Conservation (phyloP, 257 asterid species). For the Marsdenia floribunda region DNA sequence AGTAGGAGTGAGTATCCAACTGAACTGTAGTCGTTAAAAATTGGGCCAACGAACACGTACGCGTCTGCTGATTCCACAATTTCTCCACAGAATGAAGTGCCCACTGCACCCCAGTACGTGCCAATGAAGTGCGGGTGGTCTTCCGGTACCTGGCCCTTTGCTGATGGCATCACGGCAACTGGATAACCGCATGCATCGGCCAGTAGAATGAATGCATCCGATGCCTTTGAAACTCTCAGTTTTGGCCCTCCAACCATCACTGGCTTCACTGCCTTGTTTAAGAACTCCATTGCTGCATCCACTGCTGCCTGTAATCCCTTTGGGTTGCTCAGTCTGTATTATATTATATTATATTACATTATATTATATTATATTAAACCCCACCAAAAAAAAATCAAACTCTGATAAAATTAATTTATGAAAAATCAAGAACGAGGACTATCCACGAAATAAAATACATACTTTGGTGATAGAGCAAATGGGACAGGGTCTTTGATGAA, state of each 20-base stretch:
- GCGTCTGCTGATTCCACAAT: constrained; percentile 82
- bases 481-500: constrained; percentile 74
- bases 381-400: background rate
- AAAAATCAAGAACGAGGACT: background rate
- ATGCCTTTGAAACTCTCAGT: constrained; percentile 53
- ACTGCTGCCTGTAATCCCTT: constrained; percentile 68
- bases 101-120: constrained; percentile 78
- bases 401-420: background rate
- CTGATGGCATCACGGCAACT: constrained; percentile 68
- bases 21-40: constrained; percentile 77
- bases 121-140: constrained; percentile 71
- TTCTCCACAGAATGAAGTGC: constrained; percentile 76
- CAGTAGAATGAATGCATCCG: constrained; percentile 45
- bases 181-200: constrained; percentile 69
- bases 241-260: constrained; percentile 83
- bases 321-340: constrained; percentile 58
- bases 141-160: constrained; percentile 82
- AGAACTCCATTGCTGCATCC: constrained; percentile 59
- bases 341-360: background rate
- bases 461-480: constrained; percentile 61
- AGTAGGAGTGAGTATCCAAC: constrained; percentile 80
- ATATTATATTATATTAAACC: too few relatives aligned
- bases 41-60: constrained; percentile 69
- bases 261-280: constrained; percentile 72
- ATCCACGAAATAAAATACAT: background rate